phyloP scores from a whole-genome alignment of 257 asterid genomes.

The Fraxinus americana region DNA sequence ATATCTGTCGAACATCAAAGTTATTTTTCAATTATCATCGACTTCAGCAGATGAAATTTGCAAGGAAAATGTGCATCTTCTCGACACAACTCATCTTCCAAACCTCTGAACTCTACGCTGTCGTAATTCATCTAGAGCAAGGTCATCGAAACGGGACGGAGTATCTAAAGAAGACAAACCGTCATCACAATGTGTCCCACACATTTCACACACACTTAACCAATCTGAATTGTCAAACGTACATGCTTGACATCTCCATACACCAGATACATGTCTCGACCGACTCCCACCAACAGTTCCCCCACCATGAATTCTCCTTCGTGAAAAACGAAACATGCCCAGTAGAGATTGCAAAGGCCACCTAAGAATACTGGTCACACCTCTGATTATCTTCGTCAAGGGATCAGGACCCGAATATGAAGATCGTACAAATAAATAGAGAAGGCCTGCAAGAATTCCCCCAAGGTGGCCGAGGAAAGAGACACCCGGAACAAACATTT shows the following conservation, averaged over 20 bases:
- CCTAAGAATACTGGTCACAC: slow-evolving; percentile 39
- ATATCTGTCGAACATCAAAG: background rate
- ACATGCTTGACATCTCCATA: slow-evolving; percentile 82
- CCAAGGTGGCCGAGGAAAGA: slow-evolving; percentile 94
- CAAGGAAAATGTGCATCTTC: background rate
- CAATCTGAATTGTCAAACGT: slow-evolving; percentile 62
- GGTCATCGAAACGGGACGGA: slow-evolving; percentile 26
- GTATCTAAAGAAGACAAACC: slow-evolving; percentile 24
- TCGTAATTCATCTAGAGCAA: slow-evolving; percentile 64
- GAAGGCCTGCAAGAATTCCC: slow-evolving; percentile 83
- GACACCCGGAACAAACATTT: slow-evolving; percentile 87
- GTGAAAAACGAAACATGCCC: slow-evolving; percentile 29
- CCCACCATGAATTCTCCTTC: slow-evolving; percentile 50
- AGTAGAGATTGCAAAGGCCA: slow-evolving; percentile 60
- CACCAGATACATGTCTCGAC: slow-evolving; percentile 23
- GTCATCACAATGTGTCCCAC: slow-evolving; percentile 49
- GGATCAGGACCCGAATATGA: slow-evolving; percentile 51
- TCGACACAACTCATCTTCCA: slow-evolving; percentile 33
- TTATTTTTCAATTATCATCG: background rate
- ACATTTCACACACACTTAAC: slow-evolving; percentile 66
- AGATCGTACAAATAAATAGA: slow-evolving; percentile 49
- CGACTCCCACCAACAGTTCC: slow-evolving; percentile 45
- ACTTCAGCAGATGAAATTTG: background rate
- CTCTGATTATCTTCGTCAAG: slow-evolving; percentile 40
- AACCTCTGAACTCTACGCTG: slow-evolving; percentile 68